These are phyloP conservation scores for Tuber indicum DNA, from an alignment of 495 filamentous ascomycete species.

Conservation along the genomic window DNA sequence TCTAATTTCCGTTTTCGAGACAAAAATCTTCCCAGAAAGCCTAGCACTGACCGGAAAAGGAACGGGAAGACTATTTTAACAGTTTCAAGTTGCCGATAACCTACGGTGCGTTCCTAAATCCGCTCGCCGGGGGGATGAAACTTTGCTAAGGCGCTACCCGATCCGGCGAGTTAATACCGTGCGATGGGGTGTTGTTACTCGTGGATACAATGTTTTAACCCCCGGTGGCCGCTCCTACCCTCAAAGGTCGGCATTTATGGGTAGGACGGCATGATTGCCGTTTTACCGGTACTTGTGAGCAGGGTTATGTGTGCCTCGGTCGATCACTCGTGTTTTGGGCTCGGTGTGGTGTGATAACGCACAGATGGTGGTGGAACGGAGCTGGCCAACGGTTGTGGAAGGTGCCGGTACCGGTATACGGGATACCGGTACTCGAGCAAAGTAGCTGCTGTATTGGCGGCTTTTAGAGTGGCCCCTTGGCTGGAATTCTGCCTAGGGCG, in stretches of 20 bases:
- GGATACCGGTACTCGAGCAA: neutral
- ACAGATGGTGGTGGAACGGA: neutral
- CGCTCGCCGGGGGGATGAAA: neutral
- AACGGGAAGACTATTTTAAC: neutral
- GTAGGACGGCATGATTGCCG: neutral
- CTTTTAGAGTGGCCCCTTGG: neutral
- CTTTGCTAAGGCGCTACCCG: neutral
- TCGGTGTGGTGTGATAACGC: neutral
- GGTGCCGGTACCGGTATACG: neutral
- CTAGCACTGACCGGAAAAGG: neutral
- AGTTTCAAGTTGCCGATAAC: neutral
- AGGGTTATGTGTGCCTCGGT: neutral
- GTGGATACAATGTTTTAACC: neutral
- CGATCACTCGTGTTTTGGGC: neutral
- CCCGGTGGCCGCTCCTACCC: neutral
- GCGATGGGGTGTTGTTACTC: too few relatives aligned
- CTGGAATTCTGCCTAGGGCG: neutral
- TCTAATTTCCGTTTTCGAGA: neutral
- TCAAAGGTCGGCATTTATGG: neutral
- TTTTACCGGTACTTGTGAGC: neutral
- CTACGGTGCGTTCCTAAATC: neutral
- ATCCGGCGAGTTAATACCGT: too few relatives aligned
- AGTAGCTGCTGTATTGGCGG: neutral
- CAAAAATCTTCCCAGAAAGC: neutral
- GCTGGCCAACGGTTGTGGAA: neutral